phyloP scores from a whole-genome alignment of 2,329 filamentous ascomycete genomes.

The Coniochaeta sp. region DNA sequence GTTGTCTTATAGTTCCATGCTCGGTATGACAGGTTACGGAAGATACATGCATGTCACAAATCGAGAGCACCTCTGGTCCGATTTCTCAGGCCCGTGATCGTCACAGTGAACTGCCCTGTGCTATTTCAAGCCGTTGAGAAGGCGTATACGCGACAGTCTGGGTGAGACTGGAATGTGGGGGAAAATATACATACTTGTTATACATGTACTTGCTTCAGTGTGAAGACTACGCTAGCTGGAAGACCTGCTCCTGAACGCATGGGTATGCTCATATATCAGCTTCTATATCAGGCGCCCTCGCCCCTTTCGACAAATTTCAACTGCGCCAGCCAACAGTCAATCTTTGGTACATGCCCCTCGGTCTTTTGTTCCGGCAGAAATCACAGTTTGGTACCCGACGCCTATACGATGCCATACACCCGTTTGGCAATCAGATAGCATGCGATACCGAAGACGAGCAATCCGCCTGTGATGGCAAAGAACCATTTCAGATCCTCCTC shows the following conservation, averaged over 20 bases:
- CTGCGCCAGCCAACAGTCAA: no score
- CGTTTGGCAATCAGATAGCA: slow-evolving; percentile 81
- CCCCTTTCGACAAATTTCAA: no score
- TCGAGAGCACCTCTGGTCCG: no score
- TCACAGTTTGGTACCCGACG: neutral
- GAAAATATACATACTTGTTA: neutral
- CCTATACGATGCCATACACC: slow-evolving; percentile 70
- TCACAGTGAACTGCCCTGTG: no score
- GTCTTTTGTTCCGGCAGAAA: no score
- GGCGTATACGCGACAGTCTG: no score
- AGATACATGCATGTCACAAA: no score
- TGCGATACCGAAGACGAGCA: slow-evolving; percentile 69
- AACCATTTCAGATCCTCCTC: slow-evolving; percentile 74
- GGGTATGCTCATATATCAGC: neutral
- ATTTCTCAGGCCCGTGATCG: no score
- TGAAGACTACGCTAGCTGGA: neutral
- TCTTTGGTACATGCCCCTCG: no score
- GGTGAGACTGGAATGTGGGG: no score
- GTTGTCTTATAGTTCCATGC: neutral
- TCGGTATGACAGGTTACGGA: no score
- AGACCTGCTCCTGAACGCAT: neutral
- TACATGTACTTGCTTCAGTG: neutral
- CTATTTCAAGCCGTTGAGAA: no score
- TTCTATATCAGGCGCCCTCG: neutral
- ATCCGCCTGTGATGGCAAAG: slow-evolving; percentile 62